Conservation (phyloP, 2,329 filamentous ascomycete species). For the Neonectria ditissima region DNA sequence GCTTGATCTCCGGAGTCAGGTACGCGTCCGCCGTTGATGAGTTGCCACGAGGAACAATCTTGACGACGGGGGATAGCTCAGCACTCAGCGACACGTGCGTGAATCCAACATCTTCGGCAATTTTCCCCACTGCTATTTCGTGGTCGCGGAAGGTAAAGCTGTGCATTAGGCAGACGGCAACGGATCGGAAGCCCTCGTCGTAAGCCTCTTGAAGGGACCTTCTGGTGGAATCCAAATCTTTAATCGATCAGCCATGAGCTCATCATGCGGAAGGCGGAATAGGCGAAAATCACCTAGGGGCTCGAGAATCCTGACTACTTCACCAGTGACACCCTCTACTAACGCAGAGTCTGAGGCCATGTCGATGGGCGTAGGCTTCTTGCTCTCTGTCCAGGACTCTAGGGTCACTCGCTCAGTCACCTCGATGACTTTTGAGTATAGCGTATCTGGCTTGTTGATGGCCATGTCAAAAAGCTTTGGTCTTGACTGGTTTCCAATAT, state of each 20-base stretch:
- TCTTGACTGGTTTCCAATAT: conserved; percentile 89
- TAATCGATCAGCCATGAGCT: not conserved
- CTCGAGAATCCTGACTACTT: conserved; percentile 74
- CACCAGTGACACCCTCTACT: conserved; percentile 73
- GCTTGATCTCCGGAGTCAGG: conserved; percentile 52
- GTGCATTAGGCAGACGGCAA: conserved; percentile 91
- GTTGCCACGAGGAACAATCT: conserved; percentile 54
- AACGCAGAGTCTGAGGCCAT: conserved; percentile 51
- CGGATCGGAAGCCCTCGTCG: conserved; percentile 76
- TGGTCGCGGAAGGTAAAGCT: conserved; percentile 90
- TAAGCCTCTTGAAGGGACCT: conserved; percentile 66
- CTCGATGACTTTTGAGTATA: conserved; percentile 86
- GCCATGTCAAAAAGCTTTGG: conserved; percentile 91
- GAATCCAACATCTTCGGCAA: conserved; percentile 80
- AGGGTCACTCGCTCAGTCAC: conserved; percentile 89
- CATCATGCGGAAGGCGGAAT: not conserved
- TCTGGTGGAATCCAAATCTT: conserved; percentile 19
- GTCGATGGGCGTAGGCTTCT: conserved; percentile 61
- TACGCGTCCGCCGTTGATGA: conserved; percentile 56
- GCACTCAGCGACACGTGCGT: conserved; percentile 74
- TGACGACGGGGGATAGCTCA: conserved; percentile 54
- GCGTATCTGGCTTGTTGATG: conserved; percentile 84
- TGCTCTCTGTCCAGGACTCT: conserved; percentile 84
- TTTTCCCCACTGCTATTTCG: conserved; percentile 78
- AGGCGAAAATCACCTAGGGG: conserved; percentile 65